Conservation (phyloP, 2,329 filamentous ascomycete species). For the Lachnellula willkommii region DNA sequence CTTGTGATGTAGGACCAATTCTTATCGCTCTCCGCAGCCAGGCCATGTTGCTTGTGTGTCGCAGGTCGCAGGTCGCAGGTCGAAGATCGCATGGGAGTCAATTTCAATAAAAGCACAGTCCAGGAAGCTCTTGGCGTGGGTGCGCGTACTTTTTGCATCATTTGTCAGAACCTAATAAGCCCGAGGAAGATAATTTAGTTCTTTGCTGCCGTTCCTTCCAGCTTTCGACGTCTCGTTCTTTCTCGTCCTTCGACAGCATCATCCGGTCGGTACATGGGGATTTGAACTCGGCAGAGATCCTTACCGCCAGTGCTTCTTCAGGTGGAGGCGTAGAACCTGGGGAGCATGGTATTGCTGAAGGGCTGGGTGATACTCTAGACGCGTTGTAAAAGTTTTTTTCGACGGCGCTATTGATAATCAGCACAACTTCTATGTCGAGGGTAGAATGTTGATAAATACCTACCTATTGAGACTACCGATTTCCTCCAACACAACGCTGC, state of each 20-base stretch:
- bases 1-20: too few species aligned
- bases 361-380: neutral
- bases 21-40: neutral
- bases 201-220: neutral
- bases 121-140: neutral
- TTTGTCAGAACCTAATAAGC: too few species aligned
- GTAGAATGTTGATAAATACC: neutral
- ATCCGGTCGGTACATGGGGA: neutral
- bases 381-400: neutral
- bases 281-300: neutral
- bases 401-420: neutral
- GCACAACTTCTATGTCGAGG: neutral
- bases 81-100: neutral
- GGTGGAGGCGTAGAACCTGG: neutral
- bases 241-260: neutral
- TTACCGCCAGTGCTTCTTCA: neutral
- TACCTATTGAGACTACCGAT: slow-evolving; percentile 3
- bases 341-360: neutral
- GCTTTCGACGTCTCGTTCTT: neutral
- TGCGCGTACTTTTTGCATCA: too few species aligned
- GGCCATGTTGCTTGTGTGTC: neutral
- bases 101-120: neutral
- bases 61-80: too few species aligned
- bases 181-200: too few species aligned
- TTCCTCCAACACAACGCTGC: slow-evolving; percentile 7